A percentile compares a stretch with the other conserved stretches of the same genome.
Evolutionary conservation across 2,329 filamentous ascomycete species (phyloP).

Genomic region (Cyphellophora attinorum): DNA sequence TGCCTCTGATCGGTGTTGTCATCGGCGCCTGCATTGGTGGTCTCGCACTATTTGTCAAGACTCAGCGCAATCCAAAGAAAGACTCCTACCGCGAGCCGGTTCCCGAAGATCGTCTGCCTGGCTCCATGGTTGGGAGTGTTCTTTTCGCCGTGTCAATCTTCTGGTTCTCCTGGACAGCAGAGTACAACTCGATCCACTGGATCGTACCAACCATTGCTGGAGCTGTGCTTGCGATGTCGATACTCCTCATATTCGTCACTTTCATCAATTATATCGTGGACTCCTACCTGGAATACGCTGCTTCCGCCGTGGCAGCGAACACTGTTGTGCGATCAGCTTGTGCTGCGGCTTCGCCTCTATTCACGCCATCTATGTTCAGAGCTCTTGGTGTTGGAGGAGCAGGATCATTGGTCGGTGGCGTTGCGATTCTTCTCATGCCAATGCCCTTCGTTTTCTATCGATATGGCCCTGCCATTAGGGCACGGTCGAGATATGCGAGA

Average conservation of each 20-base stretch:
- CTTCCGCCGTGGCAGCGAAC: constrained; percentile 34
- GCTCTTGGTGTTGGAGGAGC: constrained; percentile 41
- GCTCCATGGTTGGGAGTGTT: constrained; percentile 40
- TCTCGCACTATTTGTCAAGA: constrained; percentile 18
- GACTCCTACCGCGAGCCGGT: constrained; percentile 7
- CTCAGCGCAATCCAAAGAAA: constrained; percentile 12
- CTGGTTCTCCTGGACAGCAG: constrained; percentile 53
- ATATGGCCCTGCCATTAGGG: constrained; percentile 30
- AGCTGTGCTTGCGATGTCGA: constrained; percentile 30
- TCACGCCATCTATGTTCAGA: constrained; percentile 36
- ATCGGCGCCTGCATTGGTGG: constrained; percentile 39
- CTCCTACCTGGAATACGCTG: constrained; percentile 33
- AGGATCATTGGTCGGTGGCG: constrained; percentile 34
- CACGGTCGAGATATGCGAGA: constrained; percentile 39
- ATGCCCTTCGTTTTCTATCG: constrained; percentile 37
- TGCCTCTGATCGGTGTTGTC: constrained; percentile 42
- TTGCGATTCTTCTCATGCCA: constrained; percentile 33
- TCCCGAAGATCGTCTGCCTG: constrained; percentile 36
- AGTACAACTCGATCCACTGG: constrained; percentile 33
- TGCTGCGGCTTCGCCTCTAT: constrained; percentile 38
- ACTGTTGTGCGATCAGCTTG: constrained; percentile 37
- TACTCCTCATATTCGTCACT: constrained; percentile 32
- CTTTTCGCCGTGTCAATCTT: constrained; percentile 48
- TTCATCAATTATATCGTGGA: constrained; percentile 35
- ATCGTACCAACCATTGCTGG: constrained; percentile 37